Evolutionary conservation across 2,329 filamentous ascomycete genomes (phyloP).

Genomic region (Colletotrichum aenigma): DNA sequence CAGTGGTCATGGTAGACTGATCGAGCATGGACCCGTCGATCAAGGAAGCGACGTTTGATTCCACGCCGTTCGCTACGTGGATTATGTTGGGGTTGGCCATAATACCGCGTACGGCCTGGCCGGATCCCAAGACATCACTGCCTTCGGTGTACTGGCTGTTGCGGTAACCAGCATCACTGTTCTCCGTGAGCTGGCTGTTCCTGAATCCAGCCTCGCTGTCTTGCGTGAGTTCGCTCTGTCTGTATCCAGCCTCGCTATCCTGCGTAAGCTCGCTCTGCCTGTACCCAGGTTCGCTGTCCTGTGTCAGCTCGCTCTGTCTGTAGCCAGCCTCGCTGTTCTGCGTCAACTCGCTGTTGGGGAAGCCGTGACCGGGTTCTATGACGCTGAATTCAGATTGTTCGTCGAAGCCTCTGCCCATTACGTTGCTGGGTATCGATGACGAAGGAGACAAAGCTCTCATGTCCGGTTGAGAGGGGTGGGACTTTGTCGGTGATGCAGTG

Average conservation of each 20-base stretch:
- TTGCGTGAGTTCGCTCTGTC: slow-evolving; percentile 53
- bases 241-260: slow-evolving; percentile 57
- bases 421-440: slow-evolving; percentile 59
- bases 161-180: not conserved
- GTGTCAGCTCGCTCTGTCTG: not conserved
- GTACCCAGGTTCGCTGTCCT: slow-evolving; percentile 56
- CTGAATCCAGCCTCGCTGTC: slow-evolving; percentile 58
- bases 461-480: slow-evolving; percentile 46
- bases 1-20: slow-evolving; percentile 69
- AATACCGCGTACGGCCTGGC: slow-evolving; percentile 73
- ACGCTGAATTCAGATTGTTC: slow-evolving; percentile 58
- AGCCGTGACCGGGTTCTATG: slow-evolving; percentile 56
- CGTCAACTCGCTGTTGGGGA: slow-evolving; percentile 54
- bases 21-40: slow-evolving; percentile 74
- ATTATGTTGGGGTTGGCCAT: slow-evolving; percentile 79
- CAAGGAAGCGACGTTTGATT: slow-evolving; percentile 90
- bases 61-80: slow-evolving; percentile 73
- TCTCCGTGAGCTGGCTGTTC: not conserved
- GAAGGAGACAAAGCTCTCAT: slow-evolving; percentile 49
- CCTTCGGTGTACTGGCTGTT: not conserved
- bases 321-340: slow-evolving; percentile 60
- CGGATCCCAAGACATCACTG: slow-evolving; percentile 45
- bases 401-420: slow-evolving; percentile 56
- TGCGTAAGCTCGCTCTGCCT: slow-evolving; percentile 41
- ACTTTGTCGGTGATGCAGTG: slow-evolving; percentile 62